A percentile compares a stretch with the other conserved stretches of the same genome.
Conservation (phyloP, 2,329 filamentous ascomycete species). For the Cladosporium austrohemisphaericum region DNA sequence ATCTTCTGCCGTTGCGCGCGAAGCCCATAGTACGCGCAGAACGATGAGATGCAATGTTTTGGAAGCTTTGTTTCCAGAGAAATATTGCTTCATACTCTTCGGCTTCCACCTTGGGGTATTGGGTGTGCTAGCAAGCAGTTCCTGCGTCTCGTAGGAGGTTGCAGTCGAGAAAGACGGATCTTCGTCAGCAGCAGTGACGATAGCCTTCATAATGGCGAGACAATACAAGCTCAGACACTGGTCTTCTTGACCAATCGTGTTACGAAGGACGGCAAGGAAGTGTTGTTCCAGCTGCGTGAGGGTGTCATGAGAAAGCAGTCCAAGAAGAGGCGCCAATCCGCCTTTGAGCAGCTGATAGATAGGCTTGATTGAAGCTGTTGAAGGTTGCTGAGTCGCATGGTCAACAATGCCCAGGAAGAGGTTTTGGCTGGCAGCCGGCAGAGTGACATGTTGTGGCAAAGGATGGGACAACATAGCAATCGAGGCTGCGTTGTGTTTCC, state of each 20-base stretch:
- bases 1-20: conserved; percentile 18
- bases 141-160: conserved; percentile 25
- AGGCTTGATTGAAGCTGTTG: conserved; percentile 26
- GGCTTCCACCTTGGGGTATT: conserved; percentile 27
- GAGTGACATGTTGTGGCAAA: conserved; percentile 26
- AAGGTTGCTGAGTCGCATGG: conserved; percentile 27
- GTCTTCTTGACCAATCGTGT: conserved; percentile 25
- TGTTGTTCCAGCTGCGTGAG: conserved; percentile 31
- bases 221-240: conserved; percentile 35
- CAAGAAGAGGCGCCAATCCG: conserved; percentile 29
- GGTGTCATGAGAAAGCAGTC: conserved; percentile 26
- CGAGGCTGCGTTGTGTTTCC: conserved; percentile 24
- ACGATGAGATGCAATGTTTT: conserved; percentile 35
- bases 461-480: conserved; percentile 30
- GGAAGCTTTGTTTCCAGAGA: conserved; percentile 30
- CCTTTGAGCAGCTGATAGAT: conserved; percentile 33
- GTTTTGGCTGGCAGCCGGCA: conserved; percentile 32
- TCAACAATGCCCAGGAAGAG: conserved; percentile 32
- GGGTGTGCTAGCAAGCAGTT: conserved; percentile 30
- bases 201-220: conserved; percentile 35
- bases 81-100: conserved; percentile 32
- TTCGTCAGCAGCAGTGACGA: conserved; percentile 24
- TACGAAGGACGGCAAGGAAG: conserved; percentile 32
- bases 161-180: conserved; percentile 18
- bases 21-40: conserved; percentile 30